phyloP scores from a whole-genome alignment of 2,329 filamentous ascomycete species.

The Diplodia corticola region DNA sequence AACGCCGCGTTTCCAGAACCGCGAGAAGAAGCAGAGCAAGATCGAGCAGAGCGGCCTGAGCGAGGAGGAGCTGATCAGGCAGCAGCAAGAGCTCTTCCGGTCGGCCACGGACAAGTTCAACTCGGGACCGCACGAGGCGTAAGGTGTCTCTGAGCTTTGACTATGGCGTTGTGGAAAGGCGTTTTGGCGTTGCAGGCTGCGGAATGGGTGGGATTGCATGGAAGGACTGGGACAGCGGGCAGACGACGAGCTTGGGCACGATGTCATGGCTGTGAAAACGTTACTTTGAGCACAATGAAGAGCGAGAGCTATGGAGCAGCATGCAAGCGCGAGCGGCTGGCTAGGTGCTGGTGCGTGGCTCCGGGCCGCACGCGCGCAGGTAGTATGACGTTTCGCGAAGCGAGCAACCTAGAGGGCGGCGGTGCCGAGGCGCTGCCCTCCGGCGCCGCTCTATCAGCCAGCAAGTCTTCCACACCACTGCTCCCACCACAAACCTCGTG shows the following conservation, averaged over 20 bases:
- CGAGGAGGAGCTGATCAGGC: slow-evolving; percentile 81
- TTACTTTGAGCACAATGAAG: neutral
- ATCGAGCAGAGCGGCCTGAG: slow-evolving; percentile 92
- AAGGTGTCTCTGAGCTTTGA: neutral
- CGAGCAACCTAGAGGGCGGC: slow-evolving; percentile 4
- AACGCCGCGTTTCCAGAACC: slow-evolving; percentile 59
- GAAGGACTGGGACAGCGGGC: neutral
- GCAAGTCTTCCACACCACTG: neutral
- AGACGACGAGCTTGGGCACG: slow-evolving; percentile 1
- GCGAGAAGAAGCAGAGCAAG: slow-evolving; percentile 96
- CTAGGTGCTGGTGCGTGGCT: neutral
- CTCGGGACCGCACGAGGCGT: slow-evolving; percentile 45
- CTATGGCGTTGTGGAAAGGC: slow-evolving; percentile 20
- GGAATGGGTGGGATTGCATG: slow-evolving; percentile 2
- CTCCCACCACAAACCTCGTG: neutral
- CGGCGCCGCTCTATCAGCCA: neutral
- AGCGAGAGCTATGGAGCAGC: neutral
- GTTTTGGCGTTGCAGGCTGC: slow-evolving; percentile 17
- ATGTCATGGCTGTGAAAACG: slow-evolving; percentile 4
- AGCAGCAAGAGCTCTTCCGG: slow-evolving; percentile 91
- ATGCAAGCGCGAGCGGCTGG: neutral
- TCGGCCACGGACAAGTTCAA: slow-evolving; percentile 74
- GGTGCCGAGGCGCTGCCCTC: neutral
- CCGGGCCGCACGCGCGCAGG: slow-evolving; percentile 1
- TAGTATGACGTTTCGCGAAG: slow-evolving; percentile 19